A percentile compares a stretch with the other conserved stretches of the same genome.
Evolutionary conservation across 768 basidiomycete genomes (phyloP).

Genomic region (Lactifluus pinguis): DNA sequence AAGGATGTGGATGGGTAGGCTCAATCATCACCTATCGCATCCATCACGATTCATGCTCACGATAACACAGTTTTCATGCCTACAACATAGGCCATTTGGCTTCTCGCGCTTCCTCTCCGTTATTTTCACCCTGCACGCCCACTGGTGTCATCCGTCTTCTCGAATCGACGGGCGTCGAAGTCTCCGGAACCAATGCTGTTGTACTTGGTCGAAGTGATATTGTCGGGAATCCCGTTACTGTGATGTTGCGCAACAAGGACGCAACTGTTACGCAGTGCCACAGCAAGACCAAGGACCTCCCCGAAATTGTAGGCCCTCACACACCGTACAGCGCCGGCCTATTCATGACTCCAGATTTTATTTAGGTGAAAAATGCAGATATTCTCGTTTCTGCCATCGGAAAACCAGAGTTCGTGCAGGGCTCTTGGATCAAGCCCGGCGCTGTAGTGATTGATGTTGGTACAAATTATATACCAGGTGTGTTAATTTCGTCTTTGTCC

Average conservation of each 20-base stretch:
- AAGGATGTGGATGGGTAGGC: conserved; percentile 95
- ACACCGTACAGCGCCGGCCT: background rate
- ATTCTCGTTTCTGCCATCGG: conserved; percentile 97
- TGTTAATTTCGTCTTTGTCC: conserved; percentile 22
- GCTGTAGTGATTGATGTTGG: conserved; percentile 97
- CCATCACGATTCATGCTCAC: background rate
- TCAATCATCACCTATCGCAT: background rate
- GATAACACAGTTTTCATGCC: conserved; percentile 73
- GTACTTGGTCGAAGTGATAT: conserved; percentile 97
- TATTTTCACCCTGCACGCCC: conserved; percentile 94
- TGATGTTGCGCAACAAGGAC: conserved; percentile 81
- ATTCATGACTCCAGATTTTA: background rate
- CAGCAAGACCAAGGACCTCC: conserved; percentile 76
- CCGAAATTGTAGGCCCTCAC: conserved; percentile 52
- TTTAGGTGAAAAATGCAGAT: conserved; percentile 75
- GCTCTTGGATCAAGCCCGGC: conserved; percentile 91
- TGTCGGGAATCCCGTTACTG: conserved; percentile 90
- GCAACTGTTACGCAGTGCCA: conserved; percentile 99
- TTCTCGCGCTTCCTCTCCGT: conserved; percentile 79
- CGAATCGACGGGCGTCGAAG: conserved; percentile 70
- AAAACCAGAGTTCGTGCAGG: conserved; percentile 81
- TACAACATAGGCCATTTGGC: conserved; percentile 96
- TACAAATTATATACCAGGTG: conserved; percentile 90
- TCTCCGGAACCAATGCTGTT: conserved; percentile 76
- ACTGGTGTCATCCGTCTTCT: conserved; percentile 86